Base-by-base conservation (phyloP, 257 asterid genomes). In the Jacaranda copaia region DNA sequence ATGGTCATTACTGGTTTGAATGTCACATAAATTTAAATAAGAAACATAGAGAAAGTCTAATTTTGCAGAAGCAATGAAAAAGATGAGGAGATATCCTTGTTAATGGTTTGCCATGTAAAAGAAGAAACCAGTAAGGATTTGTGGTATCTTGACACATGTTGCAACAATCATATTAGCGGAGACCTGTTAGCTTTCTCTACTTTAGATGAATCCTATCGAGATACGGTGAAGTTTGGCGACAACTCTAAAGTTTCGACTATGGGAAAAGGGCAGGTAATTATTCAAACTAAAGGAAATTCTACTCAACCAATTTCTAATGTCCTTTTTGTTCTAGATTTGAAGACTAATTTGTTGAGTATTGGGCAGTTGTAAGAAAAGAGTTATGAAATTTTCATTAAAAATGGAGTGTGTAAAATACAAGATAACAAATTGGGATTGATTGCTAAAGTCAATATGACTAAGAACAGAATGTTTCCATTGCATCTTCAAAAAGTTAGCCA, bases 291-390 rank as follows among this genome's bases (percentile, higher is more conserved):
- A n/a, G n/a, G n/a, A n/a, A n/a, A n/a, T n/a, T 39, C 43, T 6
- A 39, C 3, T 39, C 43, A 39, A 6, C 3, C 6, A 3, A 39
- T 39, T 6, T 39, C 43, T 3, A 32, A 74, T 35, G 62, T 74
- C 2, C 14, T 46, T 7, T 48, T 56, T 61, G 72, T 72, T 35
- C 66, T 51, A 14, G 67, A 40, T 18, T 56, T 55, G 10, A 56
- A 56, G 20, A n/a, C n/a, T 11, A 72, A 72, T 39, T 42, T 72
- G 12, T 42, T 56, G 4, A 70, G 75, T 70, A 45, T 20, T 52
- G 64, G 75, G 52, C 75, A 70, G 8, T 15, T 70, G 3, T 38
- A 36, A 16, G 55, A 72, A 4, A 72, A 72, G 1, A 55, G 57
- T 1, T 56, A 38, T 72, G 76, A 39, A 0, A 55, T 72, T 0